Conservation (phyloP, 177 flowering plant species). For the Telopea speciosissima region DNA sequence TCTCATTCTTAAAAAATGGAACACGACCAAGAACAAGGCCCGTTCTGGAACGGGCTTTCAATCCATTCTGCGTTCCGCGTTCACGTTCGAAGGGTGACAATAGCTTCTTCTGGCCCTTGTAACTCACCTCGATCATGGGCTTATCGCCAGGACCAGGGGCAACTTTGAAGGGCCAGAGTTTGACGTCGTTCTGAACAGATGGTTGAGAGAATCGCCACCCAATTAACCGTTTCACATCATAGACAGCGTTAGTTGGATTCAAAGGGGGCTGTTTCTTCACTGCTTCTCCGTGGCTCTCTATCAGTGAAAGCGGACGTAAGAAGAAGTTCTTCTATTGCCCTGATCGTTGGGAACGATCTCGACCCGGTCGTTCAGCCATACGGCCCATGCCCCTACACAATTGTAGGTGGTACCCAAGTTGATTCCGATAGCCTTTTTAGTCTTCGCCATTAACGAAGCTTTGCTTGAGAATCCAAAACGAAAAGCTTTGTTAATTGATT, state of each 20-base stretch:
- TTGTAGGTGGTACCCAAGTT: not conserved
- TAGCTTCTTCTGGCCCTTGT: not conserved
- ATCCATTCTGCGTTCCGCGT: too few relatives aligned
- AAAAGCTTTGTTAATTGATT: too few relatives aligned
- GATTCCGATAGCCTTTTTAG: not conserved
- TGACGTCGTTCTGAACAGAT: not conserved
- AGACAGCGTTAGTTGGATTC: slow-evolving; percentile 28
- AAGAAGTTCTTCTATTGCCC: not conserved
- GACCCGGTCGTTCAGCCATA: not conserved
- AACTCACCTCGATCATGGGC: not conserved
- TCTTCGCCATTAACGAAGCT: not conserved
- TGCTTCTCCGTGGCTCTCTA: slow-evolving; percentile 42
- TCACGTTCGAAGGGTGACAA: too few relatives aligned
- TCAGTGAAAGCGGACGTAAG: slow-evolving; percentile 28
- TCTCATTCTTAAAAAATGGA: too few relatives aligned
- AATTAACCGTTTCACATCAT: not conserved
- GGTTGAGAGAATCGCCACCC: not conserved
- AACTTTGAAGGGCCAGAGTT: not conserved
- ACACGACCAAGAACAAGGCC: too few relatives aligned
- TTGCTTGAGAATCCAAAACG: too few relatives aligned
- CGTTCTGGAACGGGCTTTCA: too few relatives aligned
- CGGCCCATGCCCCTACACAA: not conserved
- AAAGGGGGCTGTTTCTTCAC: slow-evolving; percentile 54
- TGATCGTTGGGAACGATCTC: not conserved
- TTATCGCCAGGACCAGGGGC: not conserved